Percentiles rank a stretch among this genome's conserved stretches.
Conservation (phyloP, 108 stramenopile species). For the Cylindrotheca fusiformis region DNA sequence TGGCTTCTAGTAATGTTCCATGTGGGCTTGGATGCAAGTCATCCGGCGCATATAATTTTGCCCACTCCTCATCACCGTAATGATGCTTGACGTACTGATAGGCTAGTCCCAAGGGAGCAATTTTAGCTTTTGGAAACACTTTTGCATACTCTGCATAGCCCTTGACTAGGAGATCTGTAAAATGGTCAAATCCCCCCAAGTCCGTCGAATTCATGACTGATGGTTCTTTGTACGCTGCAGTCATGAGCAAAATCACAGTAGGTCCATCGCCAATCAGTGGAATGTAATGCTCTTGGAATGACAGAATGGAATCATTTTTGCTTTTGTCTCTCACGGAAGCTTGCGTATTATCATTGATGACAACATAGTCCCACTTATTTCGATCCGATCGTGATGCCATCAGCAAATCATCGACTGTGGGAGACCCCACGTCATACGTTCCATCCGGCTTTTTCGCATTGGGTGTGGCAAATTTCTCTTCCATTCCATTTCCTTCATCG, state of each 20-base stretch:
- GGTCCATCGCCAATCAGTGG: constrained; percentile 32
- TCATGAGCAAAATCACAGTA: constrained; percentile 50
- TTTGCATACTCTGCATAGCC: constrained; percentile 35
- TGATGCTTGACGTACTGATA: constrained; percentile 24
- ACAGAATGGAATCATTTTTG: constrained; percentile 30
- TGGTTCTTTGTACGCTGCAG: constrained; percentile 51
- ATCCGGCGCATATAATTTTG: constrained; percentile 54
- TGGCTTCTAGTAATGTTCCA: constrained; percentile 69
- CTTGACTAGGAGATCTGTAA: constrained; percentile 35
- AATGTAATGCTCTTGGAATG: constrained; percentile 40
- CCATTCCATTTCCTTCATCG: constrained; percentile 69
- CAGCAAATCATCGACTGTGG: constrained; percentile 53
- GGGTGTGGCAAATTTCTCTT: constrained; percentile 46
- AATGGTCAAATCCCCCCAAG: constrained; percentile 57
- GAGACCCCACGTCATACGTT: constrained; percentile 63
- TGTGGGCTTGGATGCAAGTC: constrained; percentile 74
- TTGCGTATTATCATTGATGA: constrained; percentile 82
- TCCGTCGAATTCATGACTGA: constrained; percentile 47
- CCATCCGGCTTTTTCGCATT: constrained; percentile 27
- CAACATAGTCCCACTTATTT: constrained; percentile 53
- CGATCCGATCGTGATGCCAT: too few relatives aligned
- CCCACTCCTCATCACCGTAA: too few relatives aligned
- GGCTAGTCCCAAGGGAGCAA: constrained; percentile 71
- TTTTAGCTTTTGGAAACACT: constrained; percentile 28
- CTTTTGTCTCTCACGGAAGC: constrained; percentile 42